Evolutionary conservation across 1,284 basidiomycete genomes (phyloP).

Genomic region (Cystobasidiaceae sp.): DNA sequence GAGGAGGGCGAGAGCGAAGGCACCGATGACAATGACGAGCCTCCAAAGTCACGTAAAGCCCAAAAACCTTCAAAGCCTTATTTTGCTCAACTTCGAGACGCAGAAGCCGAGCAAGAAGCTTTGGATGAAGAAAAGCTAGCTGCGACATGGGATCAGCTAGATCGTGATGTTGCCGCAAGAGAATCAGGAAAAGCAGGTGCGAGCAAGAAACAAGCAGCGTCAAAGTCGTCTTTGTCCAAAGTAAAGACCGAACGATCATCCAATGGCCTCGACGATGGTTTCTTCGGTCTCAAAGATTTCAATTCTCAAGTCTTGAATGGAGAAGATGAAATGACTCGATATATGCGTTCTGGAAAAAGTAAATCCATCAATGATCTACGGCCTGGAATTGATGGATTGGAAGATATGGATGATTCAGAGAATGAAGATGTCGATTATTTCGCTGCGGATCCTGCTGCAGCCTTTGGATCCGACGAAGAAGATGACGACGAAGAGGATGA

Average conservation of each 20-base stretch:
- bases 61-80: slow-evolving; percentile 20
- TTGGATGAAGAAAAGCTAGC: background rate
- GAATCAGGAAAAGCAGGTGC: background rate
- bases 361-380: slow-evolving; percentile 16
- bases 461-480: slow-evolving; percentile 7
- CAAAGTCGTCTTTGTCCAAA: too few relatives aligned
- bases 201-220: background rate
- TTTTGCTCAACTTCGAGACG: slow-evolving; percentile 25
- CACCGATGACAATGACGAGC: slow-evolving; percentile 26
- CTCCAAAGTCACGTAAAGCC: background rate
- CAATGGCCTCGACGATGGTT: slow-evolving; percentile 91
- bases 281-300: slow-evolving; percentile 85
- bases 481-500: slow-evolving; percentile 29
- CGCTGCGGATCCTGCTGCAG: slow-evolving; percentile 20
- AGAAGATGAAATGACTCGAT: slow-evolving; percentile 59
- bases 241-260: too few relatives aligned
- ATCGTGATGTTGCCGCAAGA: background rate
- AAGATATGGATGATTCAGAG: slow-evolving; percentile 42
- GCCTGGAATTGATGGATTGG: slow-evolving; percentile 49
- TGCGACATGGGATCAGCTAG: background rate
- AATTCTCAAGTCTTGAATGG: slow-evolving; percentile 78
- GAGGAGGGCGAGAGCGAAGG: slow-evolving; percentile 35
- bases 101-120: background rate
- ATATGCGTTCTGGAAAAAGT: slow-evolving; percentile 54
- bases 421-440: slow-evolving; percentile 43